Base-by-base conservation (phyloP, 148 eudicot genomes). In the Chenopodium formosanum region DNA sequence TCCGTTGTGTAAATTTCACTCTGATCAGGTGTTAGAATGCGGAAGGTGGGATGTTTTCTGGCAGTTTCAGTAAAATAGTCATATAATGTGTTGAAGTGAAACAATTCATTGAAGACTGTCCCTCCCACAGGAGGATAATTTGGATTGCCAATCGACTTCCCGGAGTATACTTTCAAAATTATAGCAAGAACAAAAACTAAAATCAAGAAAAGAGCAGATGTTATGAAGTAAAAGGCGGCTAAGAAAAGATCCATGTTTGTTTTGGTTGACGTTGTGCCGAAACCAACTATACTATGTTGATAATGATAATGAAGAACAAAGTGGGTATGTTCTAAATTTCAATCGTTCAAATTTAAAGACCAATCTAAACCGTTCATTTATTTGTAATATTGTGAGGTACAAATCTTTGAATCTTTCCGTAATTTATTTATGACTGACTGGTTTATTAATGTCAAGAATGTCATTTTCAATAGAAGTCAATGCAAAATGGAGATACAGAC, bases 1-100 rank as follows among this genome's bases (percentile, higher is more conserved):
- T 95, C 96, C 1, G 90, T 82, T 17, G 98, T 93, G 85, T 89
- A 95, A 25, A 90, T 50, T 62, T 87, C 88, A 70, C 88, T 90
- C 19, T 87, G 89, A 9, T 87, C 86, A 0, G 92, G 94, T 23
- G 90, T 83, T 37, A 95, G 89, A 53, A 95, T 82, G 69, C 98
- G 82, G 74, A 78, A 93, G 4, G 92, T 95, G 2, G 83, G 85
- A 67, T 89, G 85, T 66, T 85, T 92, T 73, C 69, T 79, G 31
- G 92, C 89, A 66, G 83, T 6, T 76, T 88, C 80, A 4, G 93
- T 81, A 20, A 86, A 90, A 74, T 89, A 83, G 66, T 93, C 94
- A 70, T 89, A 91, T 1, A 93, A 81, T 5, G 72, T 87, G 44
- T 70, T 86, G 78, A 90, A 84, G 87, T 91, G 66, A 77, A 89